Evolutionary conservation across 1,284 basidiomycete species (phyloP), one percentile per base, ranked within the genome.

Genomic region (Malassezia globosa): DNA sequence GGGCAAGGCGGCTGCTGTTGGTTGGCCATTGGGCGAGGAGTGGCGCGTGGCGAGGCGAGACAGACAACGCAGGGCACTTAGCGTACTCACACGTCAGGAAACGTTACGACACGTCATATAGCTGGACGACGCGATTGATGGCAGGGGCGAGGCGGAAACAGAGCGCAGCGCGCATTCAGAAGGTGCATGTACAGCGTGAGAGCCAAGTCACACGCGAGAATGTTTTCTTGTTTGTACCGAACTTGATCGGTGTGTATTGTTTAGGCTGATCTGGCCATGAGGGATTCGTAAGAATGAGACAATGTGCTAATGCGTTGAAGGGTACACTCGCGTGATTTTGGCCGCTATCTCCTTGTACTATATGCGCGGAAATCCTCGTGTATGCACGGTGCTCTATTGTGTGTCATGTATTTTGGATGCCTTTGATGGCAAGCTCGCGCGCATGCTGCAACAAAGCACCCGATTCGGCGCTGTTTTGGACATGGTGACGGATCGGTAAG

Each of bases 401-500:
- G 74, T 96, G 48, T 94, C 88, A n/a, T 89, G 85, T 70, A 77
- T 99, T 34, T 77, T 99, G 56, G 94, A 99, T 69, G 94, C 87
- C 14, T 84, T 90, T 38, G 94, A 99, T 65, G 94, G 94, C 2
- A 82, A 84, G 70, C 90, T 85, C 4, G 94, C 94, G n/a, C 79
- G 94, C 49, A 80, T 80, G 2, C 75, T 95, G 27, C 82, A 82
- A 6, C 92, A 99, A 53, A 56, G 86, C 16, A 88, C 85, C 51
- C 92, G 92, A 75, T 96, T 97, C 73, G 94, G 94, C 33, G 90
- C 89, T 4, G 92, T 97, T 33, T 76, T 99, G 63, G 94, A 99
- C 74, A 99, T 99, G 94, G 92, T 99, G 46, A 97, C 94, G n/a
- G 92, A 99, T 73, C 78, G 92, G 86, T 92, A 56, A 60, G 78